phyloP scores from a whole-genome alignment of 2,329 filamentous ascomycete genomes.

The Hypoxylon sp. region DNA sequence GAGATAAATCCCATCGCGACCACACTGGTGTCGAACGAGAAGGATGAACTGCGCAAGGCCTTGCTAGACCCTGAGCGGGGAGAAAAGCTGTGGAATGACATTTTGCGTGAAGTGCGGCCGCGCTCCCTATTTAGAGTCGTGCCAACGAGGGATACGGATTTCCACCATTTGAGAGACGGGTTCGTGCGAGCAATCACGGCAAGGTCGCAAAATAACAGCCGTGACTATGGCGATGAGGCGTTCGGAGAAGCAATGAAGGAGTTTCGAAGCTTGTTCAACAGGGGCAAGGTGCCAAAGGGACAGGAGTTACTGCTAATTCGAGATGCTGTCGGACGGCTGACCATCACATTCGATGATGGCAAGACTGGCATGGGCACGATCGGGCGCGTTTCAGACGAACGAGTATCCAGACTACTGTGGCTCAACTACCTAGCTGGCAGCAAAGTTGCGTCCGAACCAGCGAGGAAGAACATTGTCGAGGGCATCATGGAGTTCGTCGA shows the following conservation, averaged over 20 bases:
- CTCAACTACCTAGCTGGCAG: slow-evolving; percentile 89
- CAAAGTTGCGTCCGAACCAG: slow-evolving; percentile 86
- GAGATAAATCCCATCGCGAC: slow-evolving; percentile 83
- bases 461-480: slow-evolving; percentile 84
- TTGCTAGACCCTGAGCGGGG: slow-evolving; percentile 78
- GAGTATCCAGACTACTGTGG: slow-evolving; percentile 86
- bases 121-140: slow-evolving; percentile 85
- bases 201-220: slow-evolving; percentile 70
- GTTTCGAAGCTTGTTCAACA: slow-evolving; percentile 86
- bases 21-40: slow-evolving; percentile 85
- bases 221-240: slow-evolving; percentile 73
- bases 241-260: slow-evolving; percentile 81
- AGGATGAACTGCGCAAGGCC: slow-evolving; percentile 75
- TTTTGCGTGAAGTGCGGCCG: slow-evolving; percentile 76
- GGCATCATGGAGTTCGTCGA: slow-evolving; percentile 91
- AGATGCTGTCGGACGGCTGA: slow-evolving; percentile 73
- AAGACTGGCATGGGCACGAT: slow-evolving; percentile 65
- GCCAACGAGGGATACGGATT: slow-evolving; percentile 94
- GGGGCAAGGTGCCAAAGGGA: slow-evolving; percentile 83
- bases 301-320: slow-evolving; percentile 81
- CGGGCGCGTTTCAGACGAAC: slow-evolving; percentile 81
- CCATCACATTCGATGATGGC: slow-evolving; percentile 74
- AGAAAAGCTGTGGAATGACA: slow-evolving; percentile 78
- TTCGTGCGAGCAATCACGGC: slow-evolving; percentile 88
- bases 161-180: slow-evolving; percentile 90